Evolutionary conservation across 352 stramenopile genomes (phyloP), one percentile per base, ranked within the genome.

Genomic region (Blastocystis sp.): DNA sequence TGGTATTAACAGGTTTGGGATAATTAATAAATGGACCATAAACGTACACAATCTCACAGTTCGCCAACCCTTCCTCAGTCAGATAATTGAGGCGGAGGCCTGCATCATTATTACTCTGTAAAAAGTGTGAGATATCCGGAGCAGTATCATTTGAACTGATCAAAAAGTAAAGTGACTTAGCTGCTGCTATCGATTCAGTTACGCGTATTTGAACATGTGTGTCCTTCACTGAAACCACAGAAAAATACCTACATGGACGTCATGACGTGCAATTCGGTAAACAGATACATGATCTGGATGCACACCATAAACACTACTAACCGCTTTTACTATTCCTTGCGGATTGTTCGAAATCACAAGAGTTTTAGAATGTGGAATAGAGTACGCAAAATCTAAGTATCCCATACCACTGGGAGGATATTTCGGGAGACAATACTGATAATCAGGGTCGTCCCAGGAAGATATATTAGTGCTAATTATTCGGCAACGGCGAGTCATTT

Each of bases 401-500:
- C 30, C 33, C 35, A 54, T 76, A 53, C 64, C 64, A 27, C 53
- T 76, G 33, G 64, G 64, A 19, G 64, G 30, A 15, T 27, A 17
- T 13, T 48, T 53, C 30, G 15, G 30, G 6, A 84, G 48, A 27
- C 73, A 84, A 42, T 68, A 84, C 51, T 66, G 30, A 13, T 40
- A 42, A 44, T 66, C 73, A 13, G 73, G 73, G 37, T 84, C 51
- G 48, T 84, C 73, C 73, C 73, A 84, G 22, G 51, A 15, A 19
- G 27, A 42, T n/a, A 19, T 37, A 66, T 62, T 84, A 11, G 42
- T n/a, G n/a, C 44, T 44, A n/a, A 66, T 57, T 22, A 42, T 42
- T n/a, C 53, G 73, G 22, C 73, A 84, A 40, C 53, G 53, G 2
- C 73, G 51, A 11, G 73, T 84, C 73, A 84, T 84, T 27, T 68